Evolutionary conservation across 176 grass and related monocot genomes (phyloP), one percentile per base, ranked within the genome.

Genomic region (Chloris gayana): DNA sequence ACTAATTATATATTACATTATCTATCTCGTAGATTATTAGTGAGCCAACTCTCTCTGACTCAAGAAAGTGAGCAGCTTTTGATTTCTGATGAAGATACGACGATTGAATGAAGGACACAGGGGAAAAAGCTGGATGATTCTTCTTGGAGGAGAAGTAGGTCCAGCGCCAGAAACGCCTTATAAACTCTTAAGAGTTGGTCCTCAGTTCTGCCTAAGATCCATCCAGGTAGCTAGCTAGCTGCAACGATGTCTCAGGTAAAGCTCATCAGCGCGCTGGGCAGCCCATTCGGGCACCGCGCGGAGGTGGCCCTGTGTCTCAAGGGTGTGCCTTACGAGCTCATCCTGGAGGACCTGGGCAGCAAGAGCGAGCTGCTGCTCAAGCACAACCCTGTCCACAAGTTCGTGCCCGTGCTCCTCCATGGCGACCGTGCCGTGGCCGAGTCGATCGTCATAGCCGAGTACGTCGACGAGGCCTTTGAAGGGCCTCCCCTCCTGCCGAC

Each of bases 341-440:
- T 61, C 24, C 58, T 61, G 3, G 58, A 61, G 25, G 58, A 61
- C 58, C 58, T 61, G 58, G 3, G 27, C 26, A 66, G 74, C 62
- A 91, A 91, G 74, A 91, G 89, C 65, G 60, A 82, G 2, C 54
- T 85, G 50, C 83, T 91, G 5, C 77, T 88, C 7, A 54, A 14
- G 26, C 80, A 65, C 67, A 86, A 92, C 64, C 90, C 90, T 0
- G 46, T 89, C 3, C 79, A 89, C 70, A 80, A 85, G 69, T 70
- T 33, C 26, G 45, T 92, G 0, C 90, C 90, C 32, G 83, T 92
- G 1, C 81, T 91, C 66, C 47, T 91, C 42, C 82, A 88, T 4
- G 70, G 56, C 41, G 85, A 62, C 13, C 18, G 26, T 4, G 64
- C 77, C 24, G 26, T 88, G 14, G 25, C 33, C 1, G 85, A 88